Conservation (phyloP, 2,329 filamentous ascomycete genomes). For the Lachnellula occidentalis region DNA sequence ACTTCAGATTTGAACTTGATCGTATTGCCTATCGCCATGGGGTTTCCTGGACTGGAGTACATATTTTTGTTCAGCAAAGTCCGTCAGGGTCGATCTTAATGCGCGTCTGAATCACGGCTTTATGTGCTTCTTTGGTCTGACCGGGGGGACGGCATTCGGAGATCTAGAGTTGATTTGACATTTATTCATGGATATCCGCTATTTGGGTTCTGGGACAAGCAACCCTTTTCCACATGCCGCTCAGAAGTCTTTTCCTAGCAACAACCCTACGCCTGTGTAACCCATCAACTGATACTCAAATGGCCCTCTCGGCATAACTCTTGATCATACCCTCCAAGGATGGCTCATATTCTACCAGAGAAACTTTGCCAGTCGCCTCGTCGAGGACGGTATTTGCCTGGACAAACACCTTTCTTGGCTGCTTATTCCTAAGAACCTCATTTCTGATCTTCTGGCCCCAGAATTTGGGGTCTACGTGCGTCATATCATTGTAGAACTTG, state of each 20-base stretch:
- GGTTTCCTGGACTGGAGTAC: no score
- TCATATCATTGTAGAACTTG: constrained; percentile 78
- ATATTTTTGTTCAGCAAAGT: no score
- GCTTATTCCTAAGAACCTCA: constrained; percentile 69
- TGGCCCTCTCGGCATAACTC: constrained; percentile 64
- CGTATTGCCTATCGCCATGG: no score
- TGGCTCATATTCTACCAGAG: constrained; percentile 80
- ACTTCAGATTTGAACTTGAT: no score
- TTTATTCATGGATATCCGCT: background rate
- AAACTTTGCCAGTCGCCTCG: constrained; percentile 62
- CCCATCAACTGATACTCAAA: constrained; percentile 9
- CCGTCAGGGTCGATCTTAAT: no score
- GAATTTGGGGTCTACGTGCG: constrained; percentile 72
- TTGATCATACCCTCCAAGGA: constrained; percentile 75
- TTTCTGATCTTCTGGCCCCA: constrained; percentile 77
- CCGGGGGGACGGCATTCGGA: no score
- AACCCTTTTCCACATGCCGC: background rate
- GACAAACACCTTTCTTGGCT: constrained; percentile 86
- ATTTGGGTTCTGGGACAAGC: background rate
- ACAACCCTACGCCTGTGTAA: background rate
- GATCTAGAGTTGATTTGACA: background rate
- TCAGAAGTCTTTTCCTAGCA: background rate
- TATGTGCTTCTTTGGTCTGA: no score
- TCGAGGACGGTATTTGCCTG: constrained; percentile 83
- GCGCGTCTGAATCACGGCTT: no score